phyloP scores from a whole-genome alignment of 441 rosid species.

The Gossypium gossypioides region DNA sequence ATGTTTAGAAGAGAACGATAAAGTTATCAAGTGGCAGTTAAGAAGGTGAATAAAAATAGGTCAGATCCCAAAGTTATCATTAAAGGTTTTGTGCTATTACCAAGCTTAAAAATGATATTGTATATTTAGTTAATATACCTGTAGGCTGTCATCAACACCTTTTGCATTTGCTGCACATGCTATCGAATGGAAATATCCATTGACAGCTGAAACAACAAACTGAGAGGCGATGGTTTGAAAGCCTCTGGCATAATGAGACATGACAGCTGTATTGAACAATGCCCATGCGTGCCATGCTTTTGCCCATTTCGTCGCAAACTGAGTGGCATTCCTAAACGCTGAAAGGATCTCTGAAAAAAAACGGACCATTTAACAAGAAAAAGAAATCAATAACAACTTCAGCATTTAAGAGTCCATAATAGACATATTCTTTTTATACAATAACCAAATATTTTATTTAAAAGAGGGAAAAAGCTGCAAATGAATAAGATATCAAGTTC shows the following conservation, averaged over 20 bases:
- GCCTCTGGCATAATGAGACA: constrained; percentile 91
- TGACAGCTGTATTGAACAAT: constrained; percentile 91
- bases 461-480: not conserved
- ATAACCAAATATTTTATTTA: not conserved
- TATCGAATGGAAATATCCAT: constrained; percentile 96
- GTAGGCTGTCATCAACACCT: constrained; percentile 98
- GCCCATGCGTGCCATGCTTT: constrained; percentile 99
- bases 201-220: constrained; percentile 88
- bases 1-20: not conserved
- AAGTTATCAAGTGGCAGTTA: constrained; percentile 1
- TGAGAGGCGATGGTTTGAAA: constrained; percentile 54
- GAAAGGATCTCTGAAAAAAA: constrained; percentile 59
- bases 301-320: constrained; percentile 78
- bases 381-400: constrained; percentile 13
- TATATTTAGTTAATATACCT: constrained; percentile 38
- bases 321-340: constrained; percentile 74
- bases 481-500: not conserved
- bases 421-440: not conserved
- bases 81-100: not conserved
- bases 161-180: constrained; percentile 90
- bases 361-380: constrained; percentile 10
- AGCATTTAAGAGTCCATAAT: not conserved
- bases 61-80: not conserved
- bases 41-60: not conserved
- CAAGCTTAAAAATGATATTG: not conserved